A percentile compares a stretch with the other conserved stretches of the same genome.
These are phyloP conservation scores for Phytophthora megakarya DNA, from an alignment of 352 stramenopile species.

Conservation along the genomic window DNA sequence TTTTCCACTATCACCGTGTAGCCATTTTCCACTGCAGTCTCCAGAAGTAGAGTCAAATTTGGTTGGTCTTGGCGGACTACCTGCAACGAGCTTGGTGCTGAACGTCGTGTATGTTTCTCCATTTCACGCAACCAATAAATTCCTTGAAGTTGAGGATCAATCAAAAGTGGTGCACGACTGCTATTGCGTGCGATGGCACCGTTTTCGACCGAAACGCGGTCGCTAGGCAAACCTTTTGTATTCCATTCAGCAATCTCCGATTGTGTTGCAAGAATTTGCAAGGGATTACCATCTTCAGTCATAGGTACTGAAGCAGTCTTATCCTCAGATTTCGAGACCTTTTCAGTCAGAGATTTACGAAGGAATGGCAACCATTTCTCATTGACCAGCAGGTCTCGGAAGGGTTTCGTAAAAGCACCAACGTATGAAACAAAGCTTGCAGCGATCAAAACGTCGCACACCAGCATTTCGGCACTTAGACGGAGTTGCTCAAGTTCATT, in stretches of 20 bases:
- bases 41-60: slow-evolving; percentile 76
- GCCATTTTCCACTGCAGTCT: slow-evolving; percentile 83
- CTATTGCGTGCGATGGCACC: slow-evolving; percentile 86
- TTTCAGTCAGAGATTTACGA: slow-evolving; percentile 47
- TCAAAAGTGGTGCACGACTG: slow-evolving; percentile 84
- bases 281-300: slow-evolving; percentile 53
- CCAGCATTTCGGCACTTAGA: slow-evolving; percentile 72
- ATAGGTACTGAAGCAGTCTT: slow-evolving; percentile 15
- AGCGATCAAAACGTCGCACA: slow-evolving; percentile 91
- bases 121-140: slow-evolving; percentile 90
- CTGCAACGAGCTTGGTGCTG: slow-evolving; percentile 53
- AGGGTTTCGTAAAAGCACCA: slow-evolving; percentile 94
- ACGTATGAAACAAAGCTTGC: slow-evolving; percentile 94
- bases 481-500: slow-evolving; percentile 84
- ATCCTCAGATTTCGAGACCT: slow-evolving; percentile 14
- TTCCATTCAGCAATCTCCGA: slow-evolving; percentile 89
- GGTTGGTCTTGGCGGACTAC: slow-evolving; percentile 84
- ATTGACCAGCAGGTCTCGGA: slow-evolving; percentile 85
- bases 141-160: slow-evolving; percentile 92
- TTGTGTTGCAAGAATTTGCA: slow-evolving; percentile 72
- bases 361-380: slow-evolving; percentile 91
- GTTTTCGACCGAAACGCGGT: slow-evolving; percentile 92
- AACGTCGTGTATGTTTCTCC: slow-evolving; percentile 65
- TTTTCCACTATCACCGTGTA: slow-evolving; percentile 89
- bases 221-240: slow-evolving; percentile 83